These are phyloP conservation scores for Gloeophyllum trabeum DNA, from an alignment of 768 basidiomycete genomes.

Conservation along the genomic window DNA sequence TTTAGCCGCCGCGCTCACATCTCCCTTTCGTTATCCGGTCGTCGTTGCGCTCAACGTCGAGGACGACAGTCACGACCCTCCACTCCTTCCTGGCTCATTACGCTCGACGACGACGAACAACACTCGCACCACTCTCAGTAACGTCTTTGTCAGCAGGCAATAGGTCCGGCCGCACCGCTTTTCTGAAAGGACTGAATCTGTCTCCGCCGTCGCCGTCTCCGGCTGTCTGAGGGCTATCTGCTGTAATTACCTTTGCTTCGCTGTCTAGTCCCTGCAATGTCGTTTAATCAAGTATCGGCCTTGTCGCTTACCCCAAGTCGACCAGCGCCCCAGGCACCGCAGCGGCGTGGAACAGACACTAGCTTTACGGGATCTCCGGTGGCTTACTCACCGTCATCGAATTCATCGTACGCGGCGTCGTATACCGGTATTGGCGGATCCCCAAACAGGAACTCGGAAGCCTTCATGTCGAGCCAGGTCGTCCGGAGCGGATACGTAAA, in stretches of 20 bases:
- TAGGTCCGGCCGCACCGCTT: not conserved
- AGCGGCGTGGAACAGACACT: slow-evolving; percentile 32
- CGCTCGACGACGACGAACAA: too few relatives aligned
- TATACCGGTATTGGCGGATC: slow-evolving; percentile 80
- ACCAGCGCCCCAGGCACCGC: slow-evolving; percentile 65
- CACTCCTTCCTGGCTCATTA: not conserved
- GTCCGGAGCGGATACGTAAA: slow-evolving; percentile 66
- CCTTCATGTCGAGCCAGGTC: slow-evolving; percentile 27
- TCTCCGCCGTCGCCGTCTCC: not conserved
- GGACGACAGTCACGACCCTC: not conserved
- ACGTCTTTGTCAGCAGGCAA: not conserved
- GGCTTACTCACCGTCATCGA: slow-evolving; percentile 33
- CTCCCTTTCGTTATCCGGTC: not conserved
- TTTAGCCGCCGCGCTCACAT: not conserved
- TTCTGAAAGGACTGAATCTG: not conserved
- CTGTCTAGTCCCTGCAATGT: slow-evolving; percentile 20
- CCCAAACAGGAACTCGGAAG: slow-evolving; percentile 41
- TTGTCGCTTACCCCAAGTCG: slow-evolving; percentile 65
- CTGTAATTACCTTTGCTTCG: not conserved
- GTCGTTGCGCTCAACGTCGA: not conserved
- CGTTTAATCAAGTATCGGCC: slow-evolving; percentile 36
- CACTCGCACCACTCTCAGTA: not conserved
- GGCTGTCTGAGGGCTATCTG: not conserved
- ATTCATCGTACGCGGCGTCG: slow-evolving; percentile 51
- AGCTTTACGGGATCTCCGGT: slow-evolving; percentile 23